Base-by-base conservation (phyloP, 805 yeast species). In the Candida nitratophila region DNA sequence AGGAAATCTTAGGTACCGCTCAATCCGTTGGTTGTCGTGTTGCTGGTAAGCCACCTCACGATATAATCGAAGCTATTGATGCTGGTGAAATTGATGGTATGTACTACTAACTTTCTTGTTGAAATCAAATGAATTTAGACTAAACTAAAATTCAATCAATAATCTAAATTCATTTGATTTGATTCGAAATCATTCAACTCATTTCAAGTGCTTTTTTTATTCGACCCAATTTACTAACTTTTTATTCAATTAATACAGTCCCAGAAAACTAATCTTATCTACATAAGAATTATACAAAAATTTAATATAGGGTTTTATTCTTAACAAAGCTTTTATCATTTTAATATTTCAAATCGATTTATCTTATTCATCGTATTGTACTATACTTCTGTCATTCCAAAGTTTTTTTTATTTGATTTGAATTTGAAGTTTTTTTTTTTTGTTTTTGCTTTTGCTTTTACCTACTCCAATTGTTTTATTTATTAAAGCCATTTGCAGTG, bases 11-110 rank as follows among this genome's bases (percentile, higher is more conserved):
- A 71, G 99, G 99, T 75, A 93, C 99, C 73, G 97, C 98, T 65
- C 98, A 91, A 80, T 90, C 97, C 57, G 95, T 93, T 68, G 99
- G 99, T 67, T 90, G 96, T 79, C 90, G 97, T 78, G 97, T 93
- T 70, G 91, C 89, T 76, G 95, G 90, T 78, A 91, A 93, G 83
- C 91, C 91, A 83, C 96, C 99, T 63, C 98, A 93, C 73, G 97
- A 86, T 75, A 84, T 91, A 78, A 91, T 93, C 68, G 99, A 90
- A 63, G 96, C 91, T 73, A 93, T 93, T 73, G 82, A 91, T 79
- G 91, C 84, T 74, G 99, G 99, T 76, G 96, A 89, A 76, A 83
- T 93, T 69, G 98, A 91, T 72, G 73, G 66, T 62, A 58, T 60
- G 71, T 68, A 57, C 65, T 65, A 58, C n/a, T 63, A 52, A 53